phyloP scores from a whole-genome alignment of 2,329 filamentous ascomycete genomes.

The Colletotrichum tanaceti region DNA sequence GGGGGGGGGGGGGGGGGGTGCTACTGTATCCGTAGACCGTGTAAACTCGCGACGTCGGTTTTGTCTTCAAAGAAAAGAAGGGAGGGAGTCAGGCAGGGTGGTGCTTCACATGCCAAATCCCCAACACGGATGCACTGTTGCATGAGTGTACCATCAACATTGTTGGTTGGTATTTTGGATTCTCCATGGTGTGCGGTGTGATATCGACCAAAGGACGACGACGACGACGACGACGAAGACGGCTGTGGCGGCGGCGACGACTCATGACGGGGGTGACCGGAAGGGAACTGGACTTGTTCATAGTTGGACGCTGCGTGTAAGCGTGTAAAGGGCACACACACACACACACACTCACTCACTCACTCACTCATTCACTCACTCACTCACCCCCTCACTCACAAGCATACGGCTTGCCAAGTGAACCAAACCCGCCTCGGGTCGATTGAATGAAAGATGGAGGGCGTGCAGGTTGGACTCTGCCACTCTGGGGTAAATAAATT shows the following conservation, averaged over 20 bases:
- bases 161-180: background rate
- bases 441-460: background rate
- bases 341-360: no score
- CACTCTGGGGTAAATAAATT: background rate
- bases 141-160: background rate
- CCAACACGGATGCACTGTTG: background rate
- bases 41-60: background rate
- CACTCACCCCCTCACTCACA: no score
- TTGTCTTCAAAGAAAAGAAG: background rate
- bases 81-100: background rate
- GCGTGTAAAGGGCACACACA: background rate
- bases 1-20: no score
- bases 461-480: background rate
- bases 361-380: no score
- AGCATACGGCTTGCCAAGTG: background rate
- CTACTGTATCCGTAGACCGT: no score
- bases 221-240: no score
- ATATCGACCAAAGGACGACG: background rate
- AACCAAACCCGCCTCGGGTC: background rate
- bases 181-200: background rate
- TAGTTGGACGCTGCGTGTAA: background rate
- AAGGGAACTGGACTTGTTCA: background rate
- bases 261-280: background rate
- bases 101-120: slow-evolving; percentile 17
- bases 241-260: background rate